Conservation (phyloP, 371 early-diverging fungal genomes). For the Dinochytrium kinnereticum region DNA sequence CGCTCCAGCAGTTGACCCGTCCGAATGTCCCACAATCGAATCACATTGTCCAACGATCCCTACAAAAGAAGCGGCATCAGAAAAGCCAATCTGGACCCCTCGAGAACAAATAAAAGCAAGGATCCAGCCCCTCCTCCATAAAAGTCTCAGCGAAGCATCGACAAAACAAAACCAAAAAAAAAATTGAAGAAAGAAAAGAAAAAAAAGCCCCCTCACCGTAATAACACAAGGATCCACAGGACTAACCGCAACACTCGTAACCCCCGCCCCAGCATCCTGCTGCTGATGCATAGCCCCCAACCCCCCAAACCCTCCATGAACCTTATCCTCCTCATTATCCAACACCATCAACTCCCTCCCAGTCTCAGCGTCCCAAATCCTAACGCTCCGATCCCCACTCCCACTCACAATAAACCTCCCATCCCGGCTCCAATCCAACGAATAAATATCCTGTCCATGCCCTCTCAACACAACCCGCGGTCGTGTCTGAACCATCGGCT, state of each 20-base stretch:
- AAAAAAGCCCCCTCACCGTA: slow-evolving; percentile 31
- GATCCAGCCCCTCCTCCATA: neutral
- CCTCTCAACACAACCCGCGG: slow-evolving; percentile 57
- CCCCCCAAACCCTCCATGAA: neutral
- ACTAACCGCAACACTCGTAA: slow-evolving; percentile 91
- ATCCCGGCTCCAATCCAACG: slow-evolving; percentile 93
- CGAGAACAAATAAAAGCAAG: neutral
- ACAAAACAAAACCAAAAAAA: neutral
- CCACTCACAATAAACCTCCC: slow-evolving; percentile 92
- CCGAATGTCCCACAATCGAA: slow-evolving; percentile 92
- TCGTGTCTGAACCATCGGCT: slow-evolving; percentile 7
- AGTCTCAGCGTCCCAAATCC: slow-evolving; percentile 46
- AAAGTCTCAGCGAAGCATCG: neutral
- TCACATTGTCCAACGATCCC: slow-evolving; percentile 91
- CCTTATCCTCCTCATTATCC: slow-evolving; percentile 73
- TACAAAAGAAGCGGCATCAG: slow-evolving; percentile 52
- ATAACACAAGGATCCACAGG: slow-evolving; percentile 51
- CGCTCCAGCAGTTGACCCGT: slow-evolving; percentile 83
- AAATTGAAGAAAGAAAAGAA: neutral
- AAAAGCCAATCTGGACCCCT: too few species aligned
- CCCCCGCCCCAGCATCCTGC: slow-evolving; percentile 67
- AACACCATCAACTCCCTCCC: slow-evolving; percentile 76
- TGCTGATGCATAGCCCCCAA: slow-evolving; percentile 1
- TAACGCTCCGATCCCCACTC: slow-evolving; percentile 88
- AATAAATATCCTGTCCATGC: slow-evolving; percentile 97